A percentile compares a stretch with the other conserved stretches of the same genome.
These are phyloP conservation scores for Rhizophora apiculata DNA, from an alignment of 345 rosid species.

Conservation along the genomic window DNA sequence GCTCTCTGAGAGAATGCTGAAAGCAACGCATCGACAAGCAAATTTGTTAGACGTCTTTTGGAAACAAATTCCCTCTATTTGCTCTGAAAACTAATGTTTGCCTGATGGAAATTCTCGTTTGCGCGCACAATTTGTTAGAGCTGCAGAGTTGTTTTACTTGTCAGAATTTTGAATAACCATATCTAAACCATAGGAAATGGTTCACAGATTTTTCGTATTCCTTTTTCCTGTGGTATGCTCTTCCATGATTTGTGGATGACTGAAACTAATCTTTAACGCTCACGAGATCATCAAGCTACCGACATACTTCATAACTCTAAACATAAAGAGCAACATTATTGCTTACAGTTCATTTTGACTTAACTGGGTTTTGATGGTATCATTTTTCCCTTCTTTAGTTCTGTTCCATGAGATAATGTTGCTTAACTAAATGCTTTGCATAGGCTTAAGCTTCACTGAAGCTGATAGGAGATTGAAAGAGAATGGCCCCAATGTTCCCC, in stretches of 20 bases:
- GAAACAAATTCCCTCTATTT: neutral
- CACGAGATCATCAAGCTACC: neutral
- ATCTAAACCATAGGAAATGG: neutral
- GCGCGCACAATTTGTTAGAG: neutral
- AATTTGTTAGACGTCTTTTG: neutral
- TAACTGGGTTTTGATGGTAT: neutral
- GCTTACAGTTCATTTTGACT: too few relatives aligned
- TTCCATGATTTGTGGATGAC: neutral
- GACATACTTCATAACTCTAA: too few relatives aligned
- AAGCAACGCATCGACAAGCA: too few relatives aligned
- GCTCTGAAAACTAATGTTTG: neutral
- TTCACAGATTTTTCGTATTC: neutral
- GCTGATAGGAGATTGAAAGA: slow-evolving; percentile 63
- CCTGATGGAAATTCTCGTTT: neutral
- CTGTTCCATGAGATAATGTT: neutral
- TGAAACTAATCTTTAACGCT: neutral
- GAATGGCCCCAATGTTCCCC: slow-evolving; percentile 61
- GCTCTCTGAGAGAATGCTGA: too few relatives aligned
- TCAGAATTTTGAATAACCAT: too few relatives aligned
- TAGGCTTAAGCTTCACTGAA: slow-evolving; percentile 69
- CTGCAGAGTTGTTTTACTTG: too few relatives aligned
- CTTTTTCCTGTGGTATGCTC: neutral
- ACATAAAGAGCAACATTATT: too few relatives aligned
- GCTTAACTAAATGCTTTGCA: neutral
- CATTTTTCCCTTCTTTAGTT: too few relatives aligned